These are phyloP conservation scores for Tulasnella sp. DNA, from an alignment of 768 basidiomycete genomes.

Conservation along the genomic window DNA sequence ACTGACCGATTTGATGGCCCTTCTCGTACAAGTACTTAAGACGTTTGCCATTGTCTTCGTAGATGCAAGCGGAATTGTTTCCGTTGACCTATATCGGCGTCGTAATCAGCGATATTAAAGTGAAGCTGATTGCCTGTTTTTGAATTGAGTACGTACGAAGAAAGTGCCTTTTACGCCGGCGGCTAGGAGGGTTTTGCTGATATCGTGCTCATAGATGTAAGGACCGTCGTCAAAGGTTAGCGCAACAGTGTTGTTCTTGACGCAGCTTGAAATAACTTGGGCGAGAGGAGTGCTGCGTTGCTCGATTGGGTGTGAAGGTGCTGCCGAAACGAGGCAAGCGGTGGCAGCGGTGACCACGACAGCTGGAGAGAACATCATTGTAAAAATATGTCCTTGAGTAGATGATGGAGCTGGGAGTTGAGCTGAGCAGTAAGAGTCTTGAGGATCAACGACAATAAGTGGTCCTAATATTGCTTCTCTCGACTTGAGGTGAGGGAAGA, in stretches of 20 bases:
- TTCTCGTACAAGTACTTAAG: conserved; percentile 7
- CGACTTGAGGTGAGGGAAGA: not conserved
- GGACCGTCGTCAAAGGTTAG: conserved; percentile 18
- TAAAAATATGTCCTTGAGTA: not conserved
- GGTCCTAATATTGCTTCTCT: not conserved
- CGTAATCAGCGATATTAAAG: too few species aligned
- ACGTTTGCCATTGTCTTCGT: conserved; percentile 14
- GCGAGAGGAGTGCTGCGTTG: conserved; percentile 1
- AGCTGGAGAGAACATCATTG: not conserved
- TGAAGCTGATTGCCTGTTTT: not conserved
- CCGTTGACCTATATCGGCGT: conserved; percentile 10
- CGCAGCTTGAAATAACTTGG: not conserved
- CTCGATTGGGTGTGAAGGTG: not conserved
- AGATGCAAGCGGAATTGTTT: conserved; percentile 14
- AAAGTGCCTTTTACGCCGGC: conserved; percentile 16
- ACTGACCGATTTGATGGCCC: conserved; percentile 4
- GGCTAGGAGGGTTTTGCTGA: conserved; percentile 7
- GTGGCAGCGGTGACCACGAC: not conserved
- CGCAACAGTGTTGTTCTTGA: conserved; percentile 9
- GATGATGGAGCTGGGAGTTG: not conserved
- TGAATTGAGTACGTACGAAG: conserved; percentile 12
- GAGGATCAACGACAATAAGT: not conserved
- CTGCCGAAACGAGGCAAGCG: not conserved
- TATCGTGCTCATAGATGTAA: conserved; percentile 14
- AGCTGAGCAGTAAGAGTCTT: not conserved